phyloP scores from a whole-genome alignment of 1,284 basidiomycete genomes.

The Cutaneotrichosporon dermatis region DNA sequence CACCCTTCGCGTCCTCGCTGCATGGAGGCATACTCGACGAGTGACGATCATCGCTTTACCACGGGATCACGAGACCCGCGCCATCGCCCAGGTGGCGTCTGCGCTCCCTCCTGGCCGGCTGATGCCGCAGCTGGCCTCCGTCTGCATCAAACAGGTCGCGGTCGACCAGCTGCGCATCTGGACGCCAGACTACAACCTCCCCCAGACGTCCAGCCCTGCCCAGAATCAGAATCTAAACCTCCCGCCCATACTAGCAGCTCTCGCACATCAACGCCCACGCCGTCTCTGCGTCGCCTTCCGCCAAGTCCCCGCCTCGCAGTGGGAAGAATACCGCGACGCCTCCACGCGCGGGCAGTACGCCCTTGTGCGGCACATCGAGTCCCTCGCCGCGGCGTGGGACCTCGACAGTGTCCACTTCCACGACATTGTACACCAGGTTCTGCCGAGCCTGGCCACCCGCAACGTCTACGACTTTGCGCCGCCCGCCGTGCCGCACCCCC shows the following conservation, averaged over 20 bases:
- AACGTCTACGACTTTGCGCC: constrained; percentile 37
- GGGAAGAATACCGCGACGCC: constrained; percentile 27
- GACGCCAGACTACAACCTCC: constrained; percentile 10
- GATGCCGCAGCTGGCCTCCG: constrained; percentile 20
- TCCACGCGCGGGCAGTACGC: constrained; percentile 24
- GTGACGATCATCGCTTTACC: constrained; percentile 5
- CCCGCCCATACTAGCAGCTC: constrained; percentile 16
- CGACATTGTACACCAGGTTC: constrained; percentile 32
- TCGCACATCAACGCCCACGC: constrained; percentile 15
- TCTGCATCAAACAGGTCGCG: constrained; percentile 22
- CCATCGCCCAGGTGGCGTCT: neutral
- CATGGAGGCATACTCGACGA: neutral
- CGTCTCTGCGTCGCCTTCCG: constrained; percentile 27
- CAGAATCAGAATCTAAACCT: constrained; percentile 2
- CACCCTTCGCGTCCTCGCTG: neutral
- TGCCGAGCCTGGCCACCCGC: constrained; percentile 21
- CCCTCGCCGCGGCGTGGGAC: constrained; percentile 16
- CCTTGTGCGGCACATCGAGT: constrained; percentile 21
- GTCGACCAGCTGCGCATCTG: constrained; percentile 28
- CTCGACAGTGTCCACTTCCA: constrained; percentile 17
- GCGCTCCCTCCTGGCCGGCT: neutral
- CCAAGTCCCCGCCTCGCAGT: constrained; percentile 21
- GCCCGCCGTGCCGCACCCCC: constrained; percentile 18
- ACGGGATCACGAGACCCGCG: neutral
- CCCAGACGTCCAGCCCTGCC: too few species aligned